Percentiles rank a stretch among this genome's conserved stretches.
Conservation (phyloP, 306 rosid genomes). For the Cucumis melo region DNA sequence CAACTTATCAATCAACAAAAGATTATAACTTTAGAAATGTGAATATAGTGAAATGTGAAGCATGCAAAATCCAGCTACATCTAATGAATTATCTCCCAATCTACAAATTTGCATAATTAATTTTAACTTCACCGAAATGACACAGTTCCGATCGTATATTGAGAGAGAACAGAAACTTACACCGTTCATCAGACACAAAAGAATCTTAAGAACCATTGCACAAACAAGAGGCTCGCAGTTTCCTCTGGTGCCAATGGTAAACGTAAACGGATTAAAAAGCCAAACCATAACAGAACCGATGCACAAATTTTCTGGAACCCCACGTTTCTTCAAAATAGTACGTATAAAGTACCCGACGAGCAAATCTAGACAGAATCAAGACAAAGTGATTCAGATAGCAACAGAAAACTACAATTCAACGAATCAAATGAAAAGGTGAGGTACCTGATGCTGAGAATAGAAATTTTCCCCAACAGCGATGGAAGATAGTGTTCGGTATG, state of each 20-base stretch:
- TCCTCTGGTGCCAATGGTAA: constrained; percentile 87
- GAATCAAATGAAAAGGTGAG: no score
- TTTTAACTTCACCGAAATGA: background rate
- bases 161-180: constrained; percentile 24
- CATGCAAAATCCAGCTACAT: background rate
- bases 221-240: constrained; percentile 95
- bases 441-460: constrained; percentile 83
- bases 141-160: background rate
- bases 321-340: constrained; percentile 56
- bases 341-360: constrained; percentile 74
- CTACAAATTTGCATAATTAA: background rate
- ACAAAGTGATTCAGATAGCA: background rate
- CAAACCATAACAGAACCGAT: constrained; percentile 50
- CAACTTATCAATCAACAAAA: background rate
- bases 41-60: background rate
- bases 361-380: constrained; percentile 38
- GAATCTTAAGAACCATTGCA: constrained; percentile 68
- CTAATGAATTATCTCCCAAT: background rate
- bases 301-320: constrained; percentile 57
- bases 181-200: constrained; percentile 86
- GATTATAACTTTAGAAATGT: background rate
- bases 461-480: constrained; percentile 77
- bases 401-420: background rate
- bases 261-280: constrained; percentile 88
- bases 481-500: constrained; percentile 52